Evolutionary conservation across 352 stramenopile species (phyloP), one percentile per base, ranked within the genome.

Genomic region (Globisporangium megalacanthum): DNA sequence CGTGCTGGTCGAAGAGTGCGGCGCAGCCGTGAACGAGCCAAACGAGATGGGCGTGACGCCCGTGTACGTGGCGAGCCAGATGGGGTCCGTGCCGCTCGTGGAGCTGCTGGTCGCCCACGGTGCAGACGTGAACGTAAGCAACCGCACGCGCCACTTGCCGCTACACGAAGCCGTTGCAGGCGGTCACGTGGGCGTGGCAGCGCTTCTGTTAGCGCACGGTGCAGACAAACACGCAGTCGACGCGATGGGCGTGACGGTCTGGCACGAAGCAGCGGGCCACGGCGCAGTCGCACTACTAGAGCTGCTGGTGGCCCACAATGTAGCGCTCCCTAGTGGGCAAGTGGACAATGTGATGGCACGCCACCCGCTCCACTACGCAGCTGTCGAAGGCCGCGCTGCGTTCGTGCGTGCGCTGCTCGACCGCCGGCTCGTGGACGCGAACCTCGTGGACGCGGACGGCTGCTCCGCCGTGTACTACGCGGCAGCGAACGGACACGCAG

Each of bases 41-140:
- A 92, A 89, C 60, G 83, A 90, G 37, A 90, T 89, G 71, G 78
- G 80, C 13, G 70, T 89, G 49, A 90, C 83, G n/a, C 68, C 83
- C 7, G 42, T 90, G 51, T 90, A 90, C 52, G 69, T 80, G 37
- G 83, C 83, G 3, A 70, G 69, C 31, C 81, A 89, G 54, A 68
- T 86, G 42, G 78, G 77, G 22, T 70, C 75, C 10, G 52, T 65
- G 15, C 64, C 67, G 0, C 88, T 88, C 33, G 73, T 84, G 4
- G 52, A 61, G 41, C 70, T 83, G 6, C 62, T 90, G 0, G 58
- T 86, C 17, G 36, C 58, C 10, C 58, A 79, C 42, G 74, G 69
- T 9, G 83, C 78, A 1, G 67, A 90, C 51, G 56, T 88, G 31
- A 87, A 89, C 58, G 42, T 77, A 37, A 58, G 64, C 59, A 89